Evolutionary conservation across 129 eudicot genomes (phyloP), one percentile per base, ranked within the genome.

Genomic region (Lactuca sativa): DNA sequence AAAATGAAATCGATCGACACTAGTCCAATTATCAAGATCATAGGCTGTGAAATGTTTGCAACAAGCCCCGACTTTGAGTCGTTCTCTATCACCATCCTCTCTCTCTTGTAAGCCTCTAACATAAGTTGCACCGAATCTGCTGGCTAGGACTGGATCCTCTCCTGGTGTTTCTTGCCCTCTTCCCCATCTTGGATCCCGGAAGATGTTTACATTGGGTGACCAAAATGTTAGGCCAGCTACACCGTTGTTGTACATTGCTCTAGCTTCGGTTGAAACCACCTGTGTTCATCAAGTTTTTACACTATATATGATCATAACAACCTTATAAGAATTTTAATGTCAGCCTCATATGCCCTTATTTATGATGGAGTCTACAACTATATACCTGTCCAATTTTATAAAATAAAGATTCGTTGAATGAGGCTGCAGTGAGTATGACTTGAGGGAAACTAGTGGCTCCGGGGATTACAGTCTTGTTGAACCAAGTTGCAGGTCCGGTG

Each of bases 111-210:
- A 86, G 11, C 98, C 98, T 38, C 62, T 73, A 61, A 93, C 98
- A 14, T 87, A 89, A 30, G 80, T 78, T 5, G 81, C 81, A 0
- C 87, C 96, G 3, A 77, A 93, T 58, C 74, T 60, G 31, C 92
- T 86, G 2, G 96, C 73, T 25, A 89, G 21, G 1, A 66, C 31
- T 13, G 98, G 98, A 78, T 93, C 98, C 76, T 93, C 98, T 1
- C 98, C 98, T n/a, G 98, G 98, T 9, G 97, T 93, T 78, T 93
- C 98, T 65, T 89, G 98, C 14, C 97, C 98, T 70, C 98, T 74
- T 2, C 98, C 98, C 98, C 98, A 93, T 64, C 98, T 82, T 0
- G 98, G 98, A 61, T 89, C 98, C 12, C 98, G 77, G 21, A 89
- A 85, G 15, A 93, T 89, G 70, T 93, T 93, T 40, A 93, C 95